Base-by-base conservation (phyloP, 2,329 filamentous ascomycete species). In the Blastomyces parvus region DNA sequence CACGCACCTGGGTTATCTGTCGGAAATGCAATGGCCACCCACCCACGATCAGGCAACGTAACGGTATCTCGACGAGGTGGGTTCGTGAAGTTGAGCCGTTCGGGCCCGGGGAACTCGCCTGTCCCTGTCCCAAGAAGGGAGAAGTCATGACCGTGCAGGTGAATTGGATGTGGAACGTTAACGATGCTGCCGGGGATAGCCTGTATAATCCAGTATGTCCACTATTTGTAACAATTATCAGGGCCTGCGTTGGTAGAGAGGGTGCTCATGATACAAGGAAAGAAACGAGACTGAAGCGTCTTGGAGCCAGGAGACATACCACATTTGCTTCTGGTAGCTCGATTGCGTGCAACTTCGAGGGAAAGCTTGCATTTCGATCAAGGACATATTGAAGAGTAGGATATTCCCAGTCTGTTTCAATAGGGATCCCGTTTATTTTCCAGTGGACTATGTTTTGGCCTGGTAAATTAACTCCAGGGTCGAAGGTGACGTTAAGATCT, bases 181-280 rank as follows among this genome's bases (percentile, higher is more conserved):
- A 62, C 61, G 5, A 62, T 61, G 25, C 62, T 59, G 36, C 71
- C 74, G 4, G 72, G 71, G 0, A 73, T 70, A 65, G 77, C 74
- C 62, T 82, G 78, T 58, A 82, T 78, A 64, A 78, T 76, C 79
- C 78, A 82, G 65, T 79, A 77, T 38, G 78, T 79, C 80, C 78
- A 80, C 64, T 69, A 30, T 25, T n/a, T 3, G 63, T 56, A 36
- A 30, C 4, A 25, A 67, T 64, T 58, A 67, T 63, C 65, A 40
- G 56, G 40, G 48, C 27, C 63, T 59, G n/a, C 11, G 46, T 13
- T 42, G 53, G 46, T 14, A 50, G 9, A 59, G 9, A 42, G 27
- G 30, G 50, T 42, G 27, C 55, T 56, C 6, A 44, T 17, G 53
- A 55, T 22, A 22, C n/a, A 13, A 40, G 36, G 19, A 25, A 38